Conservation (phyloP, 2,329 filamentous ascomycete genomes). For the Raffaelea albimanens region DNA sequence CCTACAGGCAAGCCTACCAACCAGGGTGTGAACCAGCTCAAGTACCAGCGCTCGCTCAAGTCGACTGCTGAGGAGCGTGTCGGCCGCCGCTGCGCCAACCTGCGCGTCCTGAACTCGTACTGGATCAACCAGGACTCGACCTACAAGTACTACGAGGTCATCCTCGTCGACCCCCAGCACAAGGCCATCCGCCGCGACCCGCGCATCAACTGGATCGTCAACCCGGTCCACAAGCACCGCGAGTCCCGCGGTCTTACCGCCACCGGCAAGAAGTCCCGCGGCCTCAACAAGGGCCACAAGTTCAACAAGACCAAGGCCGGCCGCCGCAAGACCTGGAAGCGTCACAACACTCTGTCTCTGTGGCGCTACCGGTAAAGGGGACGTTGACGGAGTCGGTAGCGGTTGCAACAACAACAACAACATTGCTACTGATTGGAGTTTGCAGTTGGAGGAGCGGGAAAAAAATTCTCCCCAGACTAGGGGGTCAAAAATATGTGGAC, state of each 20-base stretch:
- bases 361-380: conserved; percentile 84
- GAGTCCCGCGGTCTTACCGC: conserved; percentile 94
- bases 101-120: conserved; percentile 99
- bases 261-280: conserved; percentile 98
- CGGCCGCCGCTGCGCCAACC: conserved; percentile 95
- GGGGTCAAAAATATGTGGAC: no score
- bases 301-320: conserved; percentile 98
- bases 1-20: conserved; percentile 95
- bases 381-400: neutral
- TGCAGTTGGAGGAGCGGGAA: no score
- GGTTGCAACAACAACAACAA: neutral
- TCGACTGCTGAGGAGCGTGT: conserved; percentile 99
- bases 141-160: conserved; percentile 99
- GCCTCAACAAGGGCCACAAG: conserved; percentile 97
- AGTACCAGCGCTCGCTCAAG: conserved; percentile 99
- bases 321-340: conserved; percentile 99
- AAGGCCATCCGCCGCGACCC: conserved; percentile 99
- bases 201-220: conserved; percentile 99
- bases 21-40: conserved; percentile 99
- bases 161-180: conserved; percentile 99
- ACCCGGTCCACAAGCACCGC: conserved; percentile 99
- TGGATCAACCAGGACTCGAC: conserved; percentile 99
- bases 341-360: conserved; percentile 97
- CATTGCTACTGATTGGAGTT: no score
- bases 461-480: no score